phyloP scores from a whole-genome alignment of 257 asterid genomes.

The Gentiana dahurica region DNA sequence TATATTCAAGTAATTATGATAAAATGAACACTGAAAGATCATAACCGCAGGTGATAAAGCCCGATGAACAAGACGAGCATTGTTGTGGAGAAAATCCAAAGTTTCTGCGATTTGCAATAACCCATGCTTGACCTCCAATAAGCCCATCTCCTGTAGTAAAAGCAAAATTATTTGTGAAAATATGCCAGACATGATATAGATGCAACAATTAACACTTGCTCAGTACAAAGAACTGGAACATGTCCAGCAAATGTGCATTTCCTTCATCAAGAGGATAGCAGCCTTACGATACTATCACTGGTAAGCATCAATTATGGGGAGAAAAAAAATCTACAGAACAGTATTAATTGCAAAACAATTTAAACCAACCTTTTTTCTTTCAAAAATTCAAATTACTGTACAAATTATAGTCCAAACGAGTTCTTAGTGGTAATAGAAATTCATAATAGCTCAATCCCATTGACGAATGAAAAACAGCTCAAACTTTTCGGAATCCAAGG shows the following conservation, averaged over 20 bases:
- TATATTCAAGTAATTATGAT: too few species aligned
- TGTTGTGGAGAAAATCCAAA: conserved; percentile 89
- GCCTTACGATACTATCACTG: neutral
- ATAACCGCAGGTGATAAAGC: conserved; percentile 89
- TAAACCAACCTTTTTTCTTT: neutral
- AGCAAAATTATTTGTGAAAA: conserved; percentile 1
- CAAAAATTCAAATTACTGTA: too few species aligned
- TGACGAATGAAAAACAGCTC: too few species aligned
- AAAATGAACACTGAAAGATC: conserved; percentile 10
- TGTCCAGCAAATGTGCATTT: too few species aligned
- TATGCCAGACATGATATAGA: conserved; percentile 1
- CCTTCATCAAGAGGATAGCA: neutral
- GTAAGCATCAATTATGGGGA: neutral
- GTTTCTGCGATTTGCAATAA: conserved; percentile 95
- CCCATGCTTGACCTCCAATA: conserved; percentile 96
- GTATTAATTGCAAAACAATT: neutral
- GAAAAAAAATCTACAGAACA: neutral
- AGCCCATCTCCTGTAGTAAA: conserved; percentile 79
- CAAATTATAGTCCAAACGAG: too few species aligned
- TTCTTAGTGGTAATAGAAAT: too few species aligned
- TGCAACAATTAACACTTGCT: conserved; percentile 1
- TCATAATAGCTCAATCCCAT: too few species aligned
- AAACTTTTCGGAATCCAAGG: neutral
- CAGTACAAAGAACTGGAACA: conserved; percentile 1
- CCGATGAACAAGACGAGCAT: conserved; percentile 87